These are phyloP conservation scores for Elsinoe ampelina DNA, from an alignment of 2,329 filamentous ascomycete genomes.

Conservation along the genomic window DNA sequence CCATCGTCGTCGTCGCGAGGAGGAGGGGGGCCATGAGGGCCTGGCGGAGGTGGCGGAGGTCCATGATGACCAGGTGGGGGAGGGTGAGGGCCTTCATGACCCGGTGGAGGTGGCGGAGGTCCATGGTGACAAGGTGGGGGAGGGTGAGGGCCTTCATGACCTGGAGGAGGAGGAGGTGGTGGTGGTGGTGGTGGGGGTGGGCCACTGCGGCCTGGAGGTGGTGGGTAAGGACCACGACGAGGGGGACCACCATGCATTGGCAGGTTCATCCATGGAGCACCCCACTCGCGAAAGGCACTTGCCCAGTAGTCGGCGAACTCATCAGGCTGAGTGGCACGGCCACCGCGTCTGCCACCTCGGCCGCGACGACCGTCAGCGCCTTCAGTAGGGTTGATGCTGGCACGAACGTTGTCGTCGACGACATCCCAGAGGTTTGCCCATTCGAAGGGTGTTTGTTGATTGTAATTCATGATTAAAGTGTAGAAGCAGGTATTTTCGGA, in stretches of 20 bases:
- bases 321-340: neutral
- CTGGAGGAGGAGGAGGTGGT: constrained; percentile 21
- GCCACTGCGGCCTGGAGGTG: constrained; percentile 22
- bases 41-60: constrained; percentile 5
- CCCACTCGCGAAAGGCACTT: neutral
- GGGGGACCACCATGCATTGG: neutral
- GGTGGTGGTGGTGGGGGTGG: constrained; percentile 21
- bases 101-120: constrained; percentile 5
- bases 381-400: neutral
- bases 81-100: constrained; percentile 2
- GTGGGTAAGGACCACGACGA: constrained; percentile 19
- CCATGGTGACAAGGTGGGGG: constrained; percentile 18
- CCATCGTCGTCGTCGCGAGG: constrained; percentile 5
- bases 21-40: constrained; percentile 9
- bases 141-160: constrained; percentile 15
- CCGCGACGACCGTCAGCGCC: neutral
- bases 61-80: constrained; percentile 18
- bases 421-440: neutral
- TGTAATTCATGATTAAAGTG: neutral
- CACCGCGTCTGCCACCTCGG: neutral
- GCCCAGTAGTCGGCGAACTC: neutral
- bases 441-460: neutral
- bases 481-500: neutral
- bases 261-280: constrained; percentile 4
- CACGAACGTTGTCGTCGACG: neutral